These are phyloP conservation scores for Russula olivacea DNA, from an alignment of 768 basidiomycete genomes.

Conservation along the genomic window DNA sequence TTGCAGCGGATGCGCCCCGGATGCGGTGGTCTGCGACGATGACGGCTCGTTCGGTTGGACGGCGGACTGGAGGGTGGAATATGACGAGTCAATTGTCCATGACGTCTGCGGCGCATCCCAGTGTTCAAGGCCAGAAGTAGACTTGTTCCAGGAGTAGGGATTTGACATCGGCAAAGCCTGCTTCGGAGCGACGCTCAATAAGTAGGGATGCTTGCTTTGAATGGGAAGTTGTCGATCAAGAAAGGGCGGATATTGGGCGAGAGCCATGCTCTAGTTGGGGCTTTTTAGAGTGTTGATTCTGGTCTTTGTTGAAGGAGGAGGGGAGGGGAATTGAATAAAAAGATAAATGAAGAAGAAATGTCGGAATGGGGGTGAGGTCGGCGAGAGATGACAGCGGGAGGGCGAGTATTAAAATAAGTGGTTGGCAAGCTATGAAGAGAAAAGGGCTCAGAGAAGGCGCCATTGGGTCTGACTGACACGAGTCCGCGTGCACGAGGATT, in stretches of 20 bases:
- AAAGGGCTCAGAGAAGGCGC: background rate
- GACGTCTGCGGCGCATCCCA: constrained; percentile 21
- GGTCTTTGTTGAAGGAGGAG: background rate
- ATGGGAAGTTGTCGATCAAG: constrained; percentile 20
- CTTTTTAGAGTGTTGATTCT: constrained; percentile 17
- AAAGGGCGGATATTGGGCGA: constrained; percentile 23
- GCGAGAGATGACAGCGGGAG: constrained; percentile 11
- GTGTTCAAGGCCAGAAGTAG: constrained; percentile 12
- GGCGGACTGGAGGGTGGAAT: constrained; percentile 23
- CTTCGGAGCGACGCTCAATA: constrained; percentile 13
- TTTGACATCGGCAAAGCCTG: constrained; percentile 18
- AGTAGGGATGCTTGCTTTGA: constrained; percentile 24
- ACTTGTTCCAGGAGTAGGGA: constrained; percentile 23
- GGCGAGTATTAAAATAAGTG: constrained; percentile 21
- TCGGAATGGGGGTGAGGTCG: constrained; percentile 17
- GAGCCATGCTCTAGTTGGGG: constrained; percentile 22
- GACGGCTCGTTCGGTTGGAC: constrained; percentile 15
- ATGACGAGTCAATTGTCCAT: constrained; percentile 24
- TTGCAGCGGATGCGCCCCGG: constrained; percentile 15
- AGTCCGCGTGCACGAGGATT: constrained; percentile 16
- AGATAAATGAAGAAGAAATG: constrained; percentile 7
- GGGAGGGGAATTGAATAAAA: constrained; percentile 1
- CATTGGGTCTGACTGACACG: constrained; percentile 10
- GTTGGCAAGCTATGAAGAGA: constrained; percentile 8
- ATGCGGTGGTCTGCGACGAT: constrained; percentile 6